Percentiles rank a stretch among this genome's conserved stretches.
These are phyloP conservation scores for Ustilago curta DNA, from an alignment of 1,284 basidiomycete genomes.

Conservation along the genomic window DNA sequence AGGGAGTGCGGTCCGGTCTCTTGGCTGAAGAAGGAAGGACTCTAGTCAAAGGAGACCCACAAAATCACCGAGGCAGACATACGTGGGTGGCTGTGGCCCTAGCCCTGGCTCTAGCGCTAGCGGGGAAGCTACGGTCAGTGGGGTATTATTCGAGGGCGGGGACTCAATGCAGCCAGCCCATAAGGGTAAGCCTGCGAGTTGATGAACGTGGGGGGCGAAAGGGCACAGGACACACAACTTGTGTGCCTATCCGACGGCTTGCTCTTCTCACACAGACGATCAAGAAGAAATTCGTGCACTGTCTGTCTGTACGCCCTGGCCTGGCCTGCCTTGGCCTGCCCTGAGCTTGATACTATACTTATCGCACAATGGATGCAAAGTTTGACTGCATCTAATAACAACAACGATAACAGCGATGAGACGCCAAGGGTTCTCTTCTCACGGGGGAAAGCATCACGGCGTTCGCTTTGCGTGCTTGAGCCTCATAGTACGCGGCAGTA, in stretches of 20 bases:
- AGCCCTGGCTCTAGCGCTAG: background rate
- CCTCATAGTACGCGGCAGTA: background rate
- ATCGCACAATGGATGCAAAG: background rate
- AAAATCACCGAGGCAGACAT: too few species aligned
- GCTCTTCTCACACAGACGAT: background rate
- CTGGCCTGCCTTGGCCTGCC: too few species aligned
- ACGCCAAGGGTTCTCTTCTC: slow-evolving; percentile 10
- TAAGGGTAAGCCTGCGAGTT: too few species aligned
- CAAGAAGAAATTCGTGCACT: background rate
- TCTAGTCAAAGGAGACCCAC: too few species aligned
- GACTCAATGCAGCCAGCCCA: too few species aligned
- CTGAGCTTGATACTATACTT: slow-evolving; percentile 4
- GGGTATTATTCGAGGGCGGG: background rate
- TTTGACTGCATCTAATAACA: background rate
- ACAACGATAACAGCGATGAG: background rate
- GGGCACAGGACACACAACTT: too few species aligned
- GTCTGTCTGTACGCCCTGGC: background rate
- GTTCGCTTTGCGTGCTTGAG: slow-evolving; percentile 11
- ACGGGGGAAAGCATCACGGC: slow-evolving; percentile 15
- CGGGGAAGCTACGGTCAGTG: slow-evolving; percentile 6
- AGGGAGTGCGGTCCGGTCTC: slow-evolving; percentile 2
- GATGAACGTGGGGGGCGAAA: too few species aligned
- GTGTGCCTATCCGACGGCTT: slow-evolving; percentile 4
- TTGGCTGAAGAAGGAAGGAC: background rate
- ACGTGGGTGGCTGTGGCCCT: too few species aligned